These are phyloP conservation scores for Sporisorium graminicola DNA, from an alignment of 1,284 basidiomycete genomes.

Conservation along the genomic window DNA sequence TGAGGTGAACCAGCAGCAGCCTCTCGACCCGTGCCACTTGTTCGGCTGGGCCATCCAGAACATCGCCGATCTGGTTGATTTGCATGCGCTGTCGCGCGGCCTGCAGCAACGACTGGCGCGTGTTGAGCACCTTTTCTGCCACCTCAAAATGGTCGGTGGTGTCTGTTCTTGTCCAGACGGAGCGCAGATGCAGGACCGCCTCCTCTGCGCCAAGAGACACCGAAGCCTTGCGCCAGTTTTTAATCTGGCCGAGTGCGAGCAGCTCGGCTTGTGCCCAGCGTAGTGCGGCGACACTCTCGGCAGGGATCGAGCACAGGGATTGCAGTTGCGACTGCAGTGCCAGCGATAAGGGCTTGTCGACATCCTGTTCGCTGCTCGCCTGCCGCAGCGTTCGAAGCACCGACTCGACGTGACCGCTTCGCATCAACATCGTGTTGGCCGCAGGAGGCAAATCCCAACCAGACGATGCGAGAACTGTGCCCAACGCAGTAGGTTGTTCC, in stretches of 20 bases:
- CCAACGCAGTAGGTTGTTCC: slow-evolving; percentile 74
- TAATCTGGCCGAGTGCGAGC: slow-evolving; percentile 51
- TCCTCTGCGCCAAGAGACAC: slow-evolving; percentile 29
- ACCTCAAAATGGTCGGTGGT: slow-evolving; percentile 73
- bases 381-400: slow-evolving; percentile 77
- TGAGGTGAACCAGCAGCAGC: slow-evolving; percentile 79
- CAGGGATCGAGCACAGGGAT: slow-evolving; percentile 30
- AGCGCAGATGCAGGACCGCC: slow-evolving; percentile 29
- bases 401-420: slow-evolving; percentile 76
- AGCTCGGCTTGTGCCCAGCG: slow-evolving; percentile 36
- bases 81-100: slow-evolving; percentile 78
- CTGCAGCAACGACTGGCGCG: slow-evolving; percentile 83
- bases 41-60: slow-evolving; percentile 75
- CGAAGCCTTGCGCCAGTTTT: slow-evolving; percentile 36
- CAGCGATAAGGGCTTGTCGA: slow-evolving; percentile 25
- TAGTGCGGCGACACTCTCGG: slow-evolving; percentile 39
- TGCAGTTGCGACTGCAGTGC: slow-evolving; percentile 40
- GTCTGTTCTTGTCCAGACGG: slow-evolving; percentile 20
- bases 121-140: slow-evolving; percentile 83
- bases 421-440: slow-evolving; percentile 11
- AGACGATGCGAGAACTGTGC: slow-evolving; percentile 88
- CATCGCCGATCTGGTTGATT: slow-evolving; percentile 79
- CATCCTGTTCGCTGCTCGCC: slow-evolving; percentile 70
- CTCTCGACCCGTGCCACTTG: slow-evolving; percentile 78
- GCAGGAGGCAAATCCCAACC: slow-evolving; percentile 80